Conservation (phyloP, 192 early-diverging fungal genomes). For the Endogone sp. region DNA sequence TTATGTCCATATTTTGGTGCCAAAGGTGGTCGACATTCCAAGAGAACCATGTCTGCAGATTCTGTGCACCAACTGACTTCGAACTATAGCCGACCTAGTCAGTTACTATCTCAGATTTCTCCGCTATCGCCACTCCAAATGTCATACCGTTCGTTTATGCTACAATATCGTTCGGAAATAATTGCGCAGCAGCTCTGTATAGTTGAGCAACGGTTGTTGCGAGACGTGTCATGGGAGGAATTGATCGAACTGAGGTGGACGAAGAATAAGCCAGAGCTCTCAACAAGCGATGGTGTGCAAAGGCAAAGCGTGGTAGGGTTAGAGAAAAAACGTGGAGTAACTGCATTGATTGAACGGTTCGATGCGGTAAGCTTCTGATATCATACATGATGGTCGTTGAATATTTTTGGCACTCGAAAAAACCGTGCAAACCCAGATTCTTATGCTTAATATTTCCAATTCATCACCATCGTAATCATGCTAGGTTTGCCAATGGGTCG, state of each 20-base stretch:
- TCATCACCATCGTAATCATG: too few species aligned
- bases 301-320: too few species aligned
- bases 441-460: too few species aligned
- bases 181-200: constrained; percentile 53
- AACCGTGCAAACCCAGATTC: too few species aligned
- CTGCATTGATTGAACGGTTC: constrained; percentile 13
- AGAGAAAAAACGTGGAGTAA: neutral
- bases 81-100: too few species aligned
- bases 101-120: neutral
- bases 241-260: constrained; percentile 44
- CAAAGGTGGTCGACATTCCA: too few species aligned
- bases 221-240: constrained; percentile 50
- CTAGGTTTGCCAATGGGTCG: constrained; percentile 51
- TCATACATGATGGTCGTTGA: too few species aligned
- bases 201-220: constrained; percentile 43
- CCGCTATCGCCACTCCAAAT: neutral
- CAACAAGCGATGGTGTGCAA: constrained; percentile 6
- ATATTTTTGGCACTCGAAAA: too few species aligned
- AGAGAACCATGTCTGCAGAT: too few species aligned
- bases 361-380: constrained; percentile 2
- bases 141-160: constrained; percentile 32
- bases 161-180: constrained; percentile 45
- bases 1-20: too few species aligned
- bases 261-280: constrained; percentile 7
- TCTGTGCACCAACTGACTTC: too few species aligned